Percentiles rank a stretch among this genome's conserved stretches.
Evolutionary conservation across 2,329 filamentous ascomycete genomes (phyloP).

Genomic region (Penicillium sp.): DNA sequence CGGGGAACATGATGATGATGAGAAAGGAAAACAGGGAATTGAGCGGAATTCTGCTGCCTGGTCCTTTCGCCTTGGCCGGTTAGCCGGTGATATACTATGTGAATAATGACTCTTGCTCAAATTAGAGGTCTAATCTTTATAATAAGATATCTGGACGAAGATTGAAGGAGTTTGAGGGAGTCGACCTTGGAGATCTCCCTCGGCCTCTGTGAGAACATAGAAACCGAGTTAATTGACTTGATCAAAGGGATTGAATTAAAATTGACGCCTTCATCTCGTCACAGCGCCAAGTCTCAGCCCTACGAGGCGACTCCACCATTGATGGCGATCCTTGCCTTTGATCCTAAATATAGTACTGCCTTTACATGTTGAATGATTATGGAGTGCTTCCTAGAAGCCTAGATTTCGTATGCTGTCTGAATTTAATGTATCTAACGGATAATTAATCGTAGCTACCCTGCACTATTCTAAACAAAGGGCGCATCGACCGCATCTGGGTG

Average conservation of each 20-base stretch:
- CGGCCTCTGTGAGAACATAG: background rate
- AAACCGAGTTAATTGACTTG: background rate
- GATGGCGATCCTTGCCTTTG: background rate
- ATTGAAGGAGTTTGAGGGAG: background rate
- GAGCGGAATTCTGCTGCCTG: background rate
- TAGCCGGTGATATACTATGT: background rate
- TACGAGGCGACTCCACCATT: conserved; percentile 1
- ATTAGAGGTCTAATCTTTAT: background rate
- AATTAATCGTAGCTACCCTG: background rate
- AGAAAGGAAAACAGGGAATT: background rate
- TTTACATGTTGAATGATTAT: background rate
- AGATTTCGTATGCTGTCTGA: background rate
- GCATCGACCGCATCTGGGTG: conserved; percentile 11
- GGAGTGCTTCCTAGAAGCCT: too few species aligned
- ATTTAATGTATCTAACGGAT: background rate
- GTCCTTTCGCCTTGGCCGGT: background rate
- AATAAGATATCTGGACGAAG: background rate
- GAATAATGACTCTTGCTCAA: background rate
- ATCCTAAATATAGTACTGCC: background rate
- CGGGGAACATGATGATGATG: background rate
- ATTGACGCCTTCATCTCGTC: background rate
- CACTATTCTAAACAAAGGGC: background rate
- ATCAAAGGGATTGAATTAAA: background rate
- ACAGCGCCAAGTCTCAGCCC: conserved; percentile 6
- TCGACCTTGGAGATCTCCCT: background rate